These are phyloP conservation scores for Coriaria nepalensis DNA, from an alignment of 306 rosid species.

Conservation along the genomic window DNA sequence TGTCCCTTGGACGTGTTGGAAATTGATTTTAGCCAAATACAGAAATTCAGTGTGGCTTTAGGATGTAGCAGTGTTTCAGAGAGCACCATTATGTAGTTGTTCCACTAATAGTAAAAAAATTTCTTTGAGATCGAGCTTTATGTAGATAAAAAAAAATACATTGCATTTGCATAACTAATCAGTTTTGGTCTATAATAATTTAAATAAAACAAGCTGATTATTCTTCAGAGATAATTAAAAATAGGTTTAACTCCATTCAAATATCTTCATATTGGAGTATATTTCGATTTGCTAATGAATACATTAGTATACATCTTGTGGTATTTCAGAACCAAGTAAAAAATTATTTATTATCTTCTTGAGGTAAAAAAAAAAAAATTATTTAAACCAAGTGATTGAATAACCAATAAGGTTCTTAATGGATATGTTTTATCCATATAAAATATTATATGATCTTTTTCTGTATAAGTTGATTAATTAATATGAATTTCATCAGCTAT, in stretches of 20 bases:
- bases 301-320: background rate
- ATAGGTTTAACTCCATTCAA: background rate
- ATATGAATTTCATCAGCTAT: too few species aligned
- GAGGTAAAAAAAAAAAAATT: too few species aligned
- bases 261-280: background rate
- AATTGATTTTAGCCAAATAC: too few species aligned
- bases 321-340: background rate
- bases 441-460: background rate
- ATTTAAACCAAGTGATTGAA: too few species aligned
- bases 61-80: background rate
- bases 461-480: background rate
- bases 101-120: background rate
- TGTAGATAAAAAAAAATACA: slow-evolving; percentile 2
- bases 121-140: background rate
- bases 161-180: background rate
- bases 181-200: too few species aligned
- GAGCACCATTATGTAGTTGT: background rate
- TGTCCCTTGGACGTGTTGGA: background rate
- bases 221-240: background rate
- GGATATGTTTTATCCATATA: background rate
- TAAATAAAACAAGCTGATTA: background rate
- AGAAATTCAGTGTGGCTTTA: background rate
- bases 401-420: background rate
- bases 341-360: background rate
- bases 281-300: background rate